Base-by-base conservation (phyloP, 306 rosid species). In the Casuarina glauca region DNA sequence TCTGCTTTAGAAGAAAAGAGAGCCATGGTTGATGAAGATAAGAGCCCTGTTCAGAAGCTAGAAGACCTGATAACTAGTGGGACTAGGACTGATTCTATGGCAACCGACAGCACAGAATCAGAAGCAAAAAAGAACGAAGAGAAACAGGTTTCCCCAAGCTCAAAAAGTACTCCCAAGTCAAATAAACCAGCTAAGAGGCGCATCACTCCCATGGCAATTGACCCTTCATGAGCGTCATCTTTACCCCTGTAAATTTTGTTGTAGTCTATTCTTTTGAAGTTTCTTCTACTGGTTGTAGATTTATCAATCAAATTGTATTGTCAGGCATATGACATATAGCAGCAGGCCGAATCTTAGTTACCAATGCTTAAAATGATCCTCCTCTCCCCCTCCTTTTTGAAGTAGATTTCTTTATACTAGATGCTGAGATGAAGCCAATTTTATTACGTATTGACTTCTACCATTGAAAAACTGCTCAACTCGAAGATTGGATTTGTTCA, bases 191-290 rank as follows among this genome's bases (percentile, higher is more conserved):
- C 84, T 17, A 88, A 83, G 80, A 82, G 87, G 80, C 87, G 90
- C 60, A 88, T 88, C 61, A 86, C 88, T 7, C 91, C 86, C 52
- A 81, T 88, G 74, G 85, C 81, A 13, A 84, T 88, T 72, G 90
- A 81, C 68, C 83, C 88, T 0, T 81, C 70, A 80, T 32, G 74
- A 61, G 66, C 43, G 53, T 67, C 62, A 43, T 12, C 32, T 75
- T 51, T 43, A 50, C 54, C 66, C 19, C 32, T 82, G 79, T 78
- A 76, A 55, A 81, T 72, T 72, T 64, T 78, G 42, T 7, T 17
- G 43, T 41, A 66, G 70, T 53, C 60, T 32, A 7, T 44, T 26
- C 32, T 55, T 55, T 50, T 12, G 58, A 15, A 42, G 70, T 66
- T 51, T 68, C 39, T 55, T 32, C 10, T 45, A 39, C 52, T 12